Conservation (phyloP, 345 rosid species). For the Boechera divaricarpa region DNA sequence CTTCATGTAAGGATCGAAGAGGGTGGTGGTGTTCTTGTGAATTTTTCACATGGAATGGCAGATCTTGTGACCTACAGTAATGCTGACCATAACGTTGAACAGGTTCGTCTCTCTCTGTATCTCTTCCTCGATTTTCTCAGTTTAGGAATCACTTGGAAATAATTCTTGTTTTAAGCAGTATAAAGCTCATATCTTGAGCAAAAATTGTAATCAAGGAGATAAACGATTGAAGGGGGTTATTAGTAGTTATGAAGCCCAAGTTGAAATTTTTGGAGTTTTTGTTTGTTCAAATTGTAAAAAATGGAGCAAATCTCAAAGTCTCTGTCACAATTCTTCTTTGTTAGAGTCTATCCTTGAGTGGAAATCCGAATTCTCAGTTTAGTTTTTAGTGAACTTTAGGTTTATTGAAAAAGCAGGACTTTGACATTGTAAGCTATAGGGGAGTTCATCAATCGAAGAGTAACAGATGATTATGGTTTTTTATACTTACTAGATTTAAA, state of each 20-base stretch:
- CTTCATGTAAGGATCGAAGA: constrained; percentile 79
- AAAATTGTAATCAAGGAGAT: neutral
- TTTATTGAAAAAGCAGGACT: constrained; percentile 1
- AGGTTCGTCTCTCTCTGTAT: constrained; percentile 51
- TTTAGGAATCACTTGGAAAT: neutral
- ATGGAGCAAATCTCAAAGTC: neutral
- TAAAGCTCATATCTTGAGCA: neutral
- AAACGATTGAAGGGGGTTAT: neutral
- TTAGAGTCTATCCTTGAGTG: neutral
- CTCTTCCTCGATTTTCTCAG: neutral
- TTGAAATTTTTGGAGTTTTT: neutral
- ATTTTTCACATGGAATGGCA: constrained; percentile 98
- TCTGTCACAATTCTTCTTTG: neutral
- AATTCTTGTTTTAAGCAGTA: neutral
- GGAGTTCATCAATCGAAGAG: neutral
- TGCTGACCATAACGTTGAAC: constrained; percentile 85
- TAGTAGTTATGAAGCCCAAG: neutral
- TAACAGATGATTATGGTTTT: neutral
- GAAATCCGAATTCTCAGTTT: neutral
- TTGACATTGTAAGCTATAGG: constrained; percentile 21
- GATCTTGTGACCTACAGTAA: constrained; percentile 92
- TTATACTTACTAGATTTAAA: neutral
- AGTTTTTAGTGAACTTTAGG: constrained; percentile 22
- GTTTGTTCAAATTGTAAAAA: constrained; percentile 6
- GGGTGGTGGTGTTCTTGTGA: constrained; percentile 75